A percentile compares a stretch with the other conserved stretches of the same genome.
Conservation (phyloP, 2,329 filamentous ascomycete species). For the Verticillium klebahnii region DNA sequence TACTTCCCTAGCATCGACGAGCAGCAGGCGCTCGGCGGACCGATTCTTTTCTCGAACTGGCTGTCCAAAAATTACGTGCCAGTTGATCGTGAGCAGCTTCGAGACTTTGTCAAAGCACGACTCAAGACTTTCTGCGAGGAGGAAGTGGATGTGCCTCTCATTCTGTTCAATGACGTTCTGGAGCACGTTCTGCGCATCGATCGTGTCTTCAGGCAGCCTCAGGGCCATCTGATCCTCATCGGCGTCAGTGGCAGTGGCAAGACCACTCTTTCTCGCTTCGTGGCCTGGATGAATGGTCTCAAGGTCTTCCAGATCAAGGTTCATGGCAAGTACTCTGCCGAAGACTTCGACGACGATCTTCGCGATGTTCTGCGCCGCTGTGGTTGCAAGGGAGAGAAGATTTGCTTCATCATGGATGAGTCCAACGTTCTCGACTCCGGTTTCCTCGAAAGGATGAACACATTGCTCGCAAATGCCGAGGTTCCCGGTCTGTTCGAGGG, state of each 20-base stretch:
- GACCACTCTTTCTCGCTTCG: slow-evolving; percentile 94
- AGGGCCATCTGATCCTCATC: slow-evolving; percentile 96
- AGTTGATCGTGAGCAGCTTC: slow-evolving; percentile 88
- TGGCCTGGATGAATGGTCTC: slow-evolving; percentile 99
- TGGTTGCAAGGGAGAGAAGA: slow-evolving; percentile 97
- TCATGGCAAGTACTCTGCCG: slow-evolving; percentile 94
- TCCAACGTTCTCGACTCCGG: slow-evolving; percentile 97
- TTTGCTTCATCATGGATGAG: slow-evolving; percentile 99
- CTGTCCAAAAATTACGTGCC: slow-evolving; percentile 97
- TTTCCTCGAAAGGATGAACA: slow-evolving; percentile 99
- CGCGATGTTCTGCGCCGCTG: slow-evolving; percentile 88
- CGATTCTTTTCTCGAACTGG: slow-evolving; percentile 99
- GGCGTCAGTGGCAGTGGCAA: slow-evolving; percentile 98
- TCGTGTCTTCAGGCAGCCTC: slow-evolving; percentile 95
- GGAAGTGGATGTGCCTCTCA: slow-evolving; percentile 96
- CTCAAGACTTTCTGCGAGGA: slow-evolving; percentile 99
- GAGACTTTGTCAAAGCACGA: slow-evolving; percentile 95
- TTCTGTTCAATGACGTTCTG: slow-evolving; percentile 98
- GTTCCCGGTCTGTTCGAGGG: slow-evolving; percentile 98
- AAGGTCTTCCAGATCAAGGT: slow-evolving; percentile 99
- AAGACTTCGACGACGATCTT: slow-evolving; percentile 98
- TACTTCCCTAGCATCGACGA: slow-evolving; percentile 96
- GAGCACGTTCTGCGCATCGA: slow-evolving; percentile 98
- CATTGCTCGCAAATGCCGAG: slow-evolving; percentile 96
- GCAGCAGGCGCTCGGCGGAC: slow-evolving; percentile 79